Conservation (phyloP, 495 filamentous ascomycete genomes). For the Tuber calosporum region DNA sequence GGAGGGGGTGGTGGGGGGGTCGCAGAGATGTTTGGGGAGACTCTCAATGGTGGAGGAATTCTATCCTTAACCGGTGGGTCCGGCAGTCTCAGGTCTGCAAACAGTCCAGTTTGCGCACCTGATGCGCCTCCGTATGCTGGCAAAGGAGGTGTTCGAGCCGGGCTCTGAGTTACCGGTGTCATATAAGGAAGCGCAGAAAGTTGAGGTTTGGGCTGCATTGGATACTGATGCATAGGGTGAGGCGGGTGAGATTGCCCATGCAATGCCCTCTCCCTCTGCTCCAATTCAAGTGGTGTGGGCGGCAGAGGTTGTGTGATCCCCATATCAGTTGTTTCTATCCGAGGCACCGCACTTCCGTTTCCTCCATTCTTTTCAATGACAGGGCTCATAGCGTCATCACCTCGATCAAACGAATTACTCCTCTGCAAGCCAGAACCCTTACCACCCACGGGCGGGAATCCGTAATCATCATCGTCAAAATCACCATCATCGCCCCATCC, state of each 20-base stretch:
- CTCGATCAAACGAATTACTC: slow-evolving; percentile 21
- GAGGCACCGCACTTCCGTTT: slow-evolving; percentile 19
- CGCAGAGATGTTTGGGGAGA: not conserved
- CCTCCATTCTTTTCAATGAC: slow-evolving; percentile 17
- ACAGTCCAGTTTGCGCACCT: not conserved
- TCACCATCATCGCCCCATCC: slow-evolving; percentile 88
- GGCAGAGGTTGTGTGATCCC: slow-evolving; percentile 22
- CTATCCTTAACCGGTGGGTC: slow-evolving; percentile 22
- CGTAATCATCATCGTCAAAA: slow-evolving; percentile 59
- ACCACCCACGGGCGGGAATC: slow-evolving; percentile 12
- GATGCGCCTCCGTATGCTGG: not conserved
- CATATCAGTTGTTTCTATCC: slow-evolving; percentile 18
- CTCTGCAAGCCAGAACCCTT: slow-evolving; percentile 16
- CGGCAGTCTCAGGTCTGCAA: not conserved
- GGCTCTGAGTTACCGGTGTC: slow-evolving; percentile 24
- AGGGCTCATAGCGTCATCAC: slow-evolving; percentile 21
- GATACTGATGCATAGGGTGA: slow-evolving; percentile 9
- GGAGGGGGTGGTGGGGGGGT: not conserved
- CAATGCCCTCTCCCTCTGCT: slow-evolving; percentile 29
- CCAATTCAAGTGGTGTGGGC: slow-evolving; percentile 36
- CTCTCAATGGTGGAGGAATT: slow-evolving; percentile 7
- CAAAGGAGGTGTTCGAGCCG: slow-evolving; percentile 16
- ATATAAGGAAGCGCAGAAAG: slow-evolving; percentile 30
- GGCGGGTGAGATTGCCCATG: slow-evolving; percentile 11
- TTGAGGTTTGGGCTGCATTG: slow-evolving; percentile 22